Percentiles rank a stretch among this genome's conserved stretches.
Evolutionary conservation across 768 basidiomycete genomes (phyloP).

Genomic region (Trametes sanguinea): DNA sequence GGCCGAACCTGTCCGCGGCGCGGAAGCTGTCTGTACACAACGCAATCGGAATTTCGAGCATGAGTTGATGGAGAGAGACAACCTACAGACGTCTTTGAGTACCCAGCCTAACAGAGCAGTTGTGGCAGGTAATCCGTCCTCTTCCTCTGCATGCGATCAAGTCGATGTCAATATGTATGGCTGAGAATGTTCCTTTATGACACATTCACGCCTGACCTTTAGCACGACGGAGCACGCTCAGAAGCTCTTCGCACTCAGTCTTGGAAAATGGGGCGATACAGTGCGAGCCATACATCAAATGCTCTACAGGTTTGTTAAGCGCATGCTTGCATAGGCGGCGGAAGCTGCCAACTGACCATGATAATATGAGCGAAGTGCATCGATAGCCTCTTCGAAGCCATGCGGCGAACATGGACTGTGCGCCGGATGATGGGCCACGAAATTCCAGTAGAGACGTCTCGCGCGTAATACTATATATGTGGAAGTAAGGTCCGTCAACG

Average conservation of each 20-base stretch:
- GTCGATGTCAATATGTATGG: too few species aligned
- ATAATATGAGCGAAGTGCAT: slow-evolving; percentile 54
- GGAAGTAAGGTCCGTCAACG: not conserved
- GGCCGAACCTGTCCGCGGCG: slow-evolving; percentile 47
- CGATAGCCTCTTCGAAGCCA: slow-evolving; percentile 48
- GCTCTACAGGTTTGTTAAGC: slow-evolving; percentile 38
- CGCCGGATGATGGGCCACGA: slow-evolving; percentile 49
- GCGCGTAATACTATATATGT: slow-evolving; percentile 42
- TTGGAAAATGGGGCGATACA: slow-evolving; percentile 57
- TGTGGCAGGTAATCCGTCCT: slow-evolving; percentile 41
- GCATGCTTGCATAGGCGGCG: slow-evolving; percentile 2
- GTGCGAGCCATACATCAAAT: slow-evolving; percentile 45
- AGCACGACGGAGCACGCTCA: slow-evolving; percentile 32
- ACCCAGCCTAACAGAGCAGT: slow-evolving; percentile 53
- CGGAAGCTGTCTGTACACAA: slow-evolving; percentile 41
- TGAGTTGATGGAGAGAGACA: not conserved
- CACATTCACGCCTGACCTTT: slow-evolving; percentile 14
- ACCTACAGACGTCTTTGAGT: slow-evolving; percentile 48
- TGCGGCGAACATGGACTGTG: slow-evolving; percentile 45
- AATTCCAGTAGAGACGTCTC: slow-evolving; percentile 55
- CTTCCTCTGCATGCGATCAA: slow-evolving; percentile 1
- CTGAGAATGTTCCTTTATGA: too few species aligned
- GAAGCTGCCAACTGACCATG: slow-evolving; percentile 29
- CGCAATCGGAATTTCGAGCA: not conserved
- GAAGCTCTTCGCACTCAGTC: slow-evolving; percentile 52